Evolutionary conservation across 768 basidiomycete genomes (phyloP).

Genomic region (Dioszegia crocea): DNA sequence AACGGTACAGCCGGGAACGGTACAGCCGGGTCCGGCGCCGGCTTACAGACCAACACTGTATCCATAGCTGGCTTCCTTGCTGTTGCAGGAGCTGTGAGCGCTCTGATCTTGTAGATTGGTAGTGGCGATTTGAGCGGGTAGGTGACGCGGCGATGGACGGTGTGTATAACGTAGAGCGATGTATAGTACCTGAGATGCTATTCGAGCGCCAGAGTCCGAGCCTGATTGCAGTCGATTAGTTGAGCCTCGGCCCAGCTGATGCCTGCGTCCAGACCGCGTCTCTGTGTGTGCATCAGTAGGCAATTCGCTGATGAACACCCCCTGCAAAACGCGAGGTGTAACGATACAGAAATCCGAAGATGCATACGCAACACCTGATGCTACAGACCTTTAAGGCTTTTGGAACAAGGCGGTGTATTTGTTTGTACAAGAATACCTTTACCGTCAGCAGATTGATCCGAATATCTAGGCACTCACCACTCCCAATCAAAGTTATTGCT

Average conservation of each 20-base stretch:
- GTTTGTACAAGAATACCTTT: conserved; percentile 79
- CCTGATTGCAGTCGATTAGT: too few species aligned
- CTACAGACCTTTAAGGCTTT: not conserved
- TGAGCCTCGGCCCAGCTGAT: too few species aligned
- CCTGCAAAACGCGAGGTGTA: too few species aligned
- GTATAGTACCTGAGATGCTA: too few species aligned
- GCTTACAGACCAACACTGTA: not conserved
- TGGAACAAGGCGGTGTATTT: conserved; percentile 59
- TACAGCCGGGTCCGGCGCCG: not conserved
- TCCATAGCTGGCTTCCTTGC: conserved; percentile 3
- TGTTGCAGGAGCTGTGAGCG: not conserved
- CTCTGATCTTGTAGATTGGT: not conserved
- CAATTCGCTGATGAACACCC: not conserved
- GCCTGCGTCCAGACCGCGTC: too few species aligned
- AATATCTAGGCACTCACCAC: conserved; percentile 37
- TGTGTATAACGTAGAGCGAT: too few species aligned
- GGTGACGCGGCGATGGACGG: too few species aligned
- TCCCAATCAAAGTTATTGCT: conserved; percentile 64
- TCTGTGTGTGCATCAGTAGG: too few species aligned
- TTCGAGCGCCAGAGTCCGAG: too few species aligned
- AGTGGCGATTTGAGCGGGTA: too few species aligned
- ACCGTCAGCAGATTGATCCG: conserved; percentile 28
- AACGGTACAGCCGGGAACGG: not conserved
- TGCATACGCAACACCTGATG: not conserved
- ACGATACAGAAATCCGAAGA: not conserved